phyloP scores from a whole-genome alignment of 768 basidiomycete genomes.

The Galerina sulciceps region DNA sequence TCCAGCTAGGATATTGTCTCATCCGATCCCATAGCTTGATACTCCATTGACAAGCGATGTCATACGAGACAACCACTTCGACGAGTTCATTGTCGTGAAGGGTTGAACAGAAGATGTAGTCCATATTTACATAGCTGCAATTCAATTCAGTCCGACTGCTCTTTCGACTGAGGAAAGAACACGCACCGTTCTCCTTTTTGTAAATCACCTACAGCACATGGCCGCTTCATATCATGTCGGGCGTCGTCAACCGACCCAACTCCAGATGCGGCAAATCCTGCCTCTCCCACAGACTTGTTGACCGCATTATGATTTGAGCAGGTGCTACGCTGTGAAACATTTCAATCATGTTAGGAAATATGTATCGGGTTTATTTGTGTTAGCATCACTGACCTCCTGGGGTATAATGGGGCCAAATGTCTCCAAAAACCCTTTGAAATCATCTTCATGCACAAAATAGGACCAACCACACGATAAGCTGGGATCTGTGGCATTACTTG shows the following conservation, averaged over 20 bases:
- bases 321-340: slow-evolving; percentile 9
- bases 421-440: slow-evolving; percentile 7
- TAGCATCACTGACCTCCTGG: slow-evolving; percentile 1
- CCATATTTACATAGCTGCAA: slow-evolving; percentile 33
- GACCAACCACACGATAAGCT: slow-evolving; percentile 11
- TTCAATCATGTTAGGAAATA: no score
- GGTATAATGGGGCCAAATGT: slow-evolving; percentile 2
- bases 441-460: slow-evolving; percentile 14
- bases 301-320: slow-evolving; percentile 31
- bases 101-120: slow-evolving; percentile 24
- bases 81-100: not conserved
- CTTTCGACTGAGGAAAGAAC: not conserved
- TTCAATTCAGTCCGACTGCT: no score
- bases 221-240: slow-evolving; percentile 32
- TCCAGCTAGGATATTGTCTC: no score
- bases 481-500: slow-evolving; percentile 15
- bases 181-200: slow-evolving; percentile 36
- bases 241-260: slow-evolving; percentile 30
- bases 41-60: no score
- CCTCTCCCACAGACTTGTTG: slow-evolving; percentile 16
- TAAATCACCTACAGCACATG: slow-evolving; percentile 30
- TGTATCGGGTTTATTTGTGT: no score
- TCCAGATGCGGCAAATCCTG: slow-evolving; percentile 26
- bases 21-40: no score
- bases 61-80: slow-evolving; percentile 25